These are phyloP conservation scores for Aspergillus sp. DNA, from an alignment of 2,329 filamentous ascomycete genomes.

Conservation along the genomic window DNA sequence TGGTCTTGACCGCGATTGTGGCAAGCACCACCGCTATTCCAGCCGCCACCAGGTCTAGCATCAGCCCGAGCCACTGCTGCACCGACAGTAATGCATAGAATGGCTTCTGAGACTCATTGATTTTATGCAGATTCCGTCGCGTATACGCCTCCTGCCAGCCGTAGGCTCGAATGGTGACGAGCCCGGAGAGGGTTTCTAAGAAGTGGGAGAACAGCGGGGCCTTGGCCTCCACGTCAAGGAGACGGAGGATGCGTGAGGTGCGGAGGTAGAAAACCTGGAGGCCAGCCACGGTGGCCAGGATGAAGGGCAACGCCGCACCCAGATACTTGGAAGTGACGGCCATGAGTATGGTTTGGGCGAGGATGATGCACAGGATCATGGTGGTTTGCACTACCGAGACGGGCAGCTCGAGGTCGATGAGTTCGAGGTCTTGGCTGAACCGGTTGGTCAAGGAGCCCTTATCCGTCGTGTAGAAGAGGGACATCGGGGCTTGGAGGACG, in stretches of 20 bases:
- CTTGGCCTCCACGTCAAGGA: conserved; percentile 57
- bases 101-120: conserved; percentile 47
- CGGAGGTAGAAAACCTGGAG: conserved; percentile 52
- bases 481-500: conserved; percentile 10
- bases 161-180: conserved; percentile 55
- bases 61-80: conserved; percentile 48
- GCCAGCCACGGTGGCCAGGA: conserved; percentile 40
- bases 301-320: conserved; percentile 43
- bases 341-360: conserved; percentile 32
- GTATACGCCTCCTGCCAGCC: conserved; percentile 47
- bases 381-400: conserved; percentile 18
- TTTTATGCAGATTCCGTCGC: conserved; percentile 39
- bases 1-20: conserved; percentile 42
- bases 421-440: conserved; percentile 44
- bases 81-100: conserved; percentile 51
- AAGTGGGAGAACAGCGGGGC: conserved; percentile 56
- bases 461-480: conserved; percentile 11
- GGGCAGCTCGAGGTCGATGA: conserved; percentile 49
- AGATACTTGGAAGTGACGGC: conserved; percentile 43
- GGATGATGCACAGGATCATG: conserved; percentile 15
- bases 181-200: conserved; percentile 51
- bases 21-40: conserved; percentile 47
- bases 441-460: conserved; percentile 11
- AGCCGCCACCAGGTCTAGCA: conserved; percentile 49
- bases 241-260: conserved; percentile 51